Base-by-base conservation (phyloP, 2,329 filamentous ascomycete species). In the Sclerotinia sclerotiorum region DNA sequence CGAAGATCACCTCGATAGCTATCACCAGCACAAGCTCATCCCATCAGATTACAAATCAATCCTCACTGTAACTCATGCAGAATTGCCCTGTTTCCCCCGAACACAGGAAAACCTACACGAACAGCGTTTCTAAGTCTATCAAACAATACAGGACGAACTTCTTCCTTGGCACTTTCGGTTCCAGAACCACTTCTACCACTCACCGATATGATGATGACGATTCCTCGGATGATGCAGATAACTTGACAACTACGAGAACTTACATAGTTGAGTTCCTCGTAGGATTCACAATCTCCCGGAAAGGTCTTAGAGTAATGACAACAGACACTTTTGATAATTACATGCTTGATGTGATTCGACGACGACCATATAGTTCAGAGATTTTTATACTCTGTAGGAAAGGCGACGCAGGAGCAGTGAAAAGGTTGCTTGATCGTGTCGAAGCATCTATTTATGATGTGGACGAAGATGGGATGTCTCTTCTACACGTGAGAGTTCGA, bases 381-480 rank as follows among this genome's bases (percentile, higher is more conserved):
- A 60, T 66, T 5, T 70, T 69, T 24, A 0, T 3, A n/a, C 29
- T 67, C 35, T 68, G 64, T 44, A 0, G 0, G 7, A 0, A 21
- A 4, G 69, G 67, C 19, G 60, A 69, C 11, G 11, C 35, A 24
- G 32, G 62, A 48, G 67, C 54, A 17, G 67, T 71, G 5, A n/a
- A 52, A 8, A 54, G 32, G 8, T 60, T 71, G 2, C 44, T 71
- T 1, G n/a, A 48, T 54, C 32, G 27, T 10, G 67, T 69, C 1
- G 42, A 69, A 24, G 67, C 70, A 55, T 71, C 67, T 7, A 6
- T 71, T 17, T 65, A 65, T 52, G 69, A 71, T 61, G 19, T 65
- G 5, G n/a, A 68, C 15, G 57, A 60, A 11, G 0, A 10, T 0
- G 70, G 64, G n/a, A 0, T 8, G 5, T 64, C 69, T 21, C 64